These are phyloP conservation scores for Paraphoma chrysanthemicola DNA, from an alignment of 2,329 filamentous ascomycete species.

Conservation along the genomic window DNA sequence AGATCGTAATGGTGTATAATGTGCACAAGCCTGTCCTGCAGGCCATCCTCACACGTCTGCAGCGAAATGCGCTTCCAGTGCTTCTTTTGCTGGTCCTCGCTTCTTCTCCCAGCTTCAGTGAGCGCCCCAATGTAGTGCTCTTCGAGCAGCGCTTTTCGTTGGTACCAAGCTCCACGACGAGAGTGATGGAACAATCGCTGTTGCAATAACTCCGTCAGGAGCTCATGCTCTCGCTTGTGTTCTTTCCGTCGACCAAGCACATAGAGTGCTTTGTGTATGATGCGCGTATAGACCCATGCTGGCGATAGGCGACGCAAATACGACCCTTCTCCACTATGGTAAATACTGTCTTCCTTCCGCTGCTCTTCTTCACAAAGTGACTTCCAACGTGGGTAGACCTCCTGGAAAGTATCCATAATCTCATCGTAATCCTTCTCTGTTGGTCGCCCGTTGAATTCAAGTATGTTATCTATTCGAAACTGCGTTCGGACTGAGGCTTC, in stretches of 20 bases:
- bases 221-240: constrained; percentile 75
- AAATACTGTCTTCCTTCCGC: constrained; percentile 76
- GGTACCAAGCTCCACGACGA: constrained; percentile 90
- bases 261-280: constrained; percentile 85
- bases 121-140: constrained; percentile 85
- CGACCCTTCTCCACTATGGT: constrained; percentile 82
- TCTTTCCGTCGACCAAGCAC: constrained; percentile 84
- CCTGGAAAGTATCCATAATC: constrained; percentile 75
- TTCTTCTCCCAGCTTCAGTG: constrained; percentile 25
- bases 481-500: constrained; percentile 86
- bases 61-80: constrained; percentile 81
- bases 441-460: constrained; percentile 79
- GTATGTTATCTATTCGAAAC: constrained; percentile 77
- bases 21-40: constrained; percentile 89
- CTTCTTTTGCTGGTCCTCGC: constrained; percentile 72
- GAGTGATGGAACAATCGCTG: constrained; percentile 87
- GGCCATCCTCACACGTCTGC: constrained; percentile 81
- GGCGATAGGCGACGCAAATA: constrained; percentile 91
- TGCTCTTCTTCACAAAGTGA: constrained; percentile 75
- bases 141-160: constrained; percentile 90
- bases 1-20: constrained; percentile 93
- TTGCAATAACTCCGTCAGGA: constrained; percentile 76
- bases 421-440: constrained; percentile 69
- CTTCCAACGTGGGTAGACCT: constrained; percentile 83
- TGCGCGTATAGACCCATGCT: constrained; percentile 90